Evolutionary conservation across 768 basidiomycete genomes (phyloP), one percentile per base, ranked within the genome.

Genomic region (Mycena polygramma): DNA sequence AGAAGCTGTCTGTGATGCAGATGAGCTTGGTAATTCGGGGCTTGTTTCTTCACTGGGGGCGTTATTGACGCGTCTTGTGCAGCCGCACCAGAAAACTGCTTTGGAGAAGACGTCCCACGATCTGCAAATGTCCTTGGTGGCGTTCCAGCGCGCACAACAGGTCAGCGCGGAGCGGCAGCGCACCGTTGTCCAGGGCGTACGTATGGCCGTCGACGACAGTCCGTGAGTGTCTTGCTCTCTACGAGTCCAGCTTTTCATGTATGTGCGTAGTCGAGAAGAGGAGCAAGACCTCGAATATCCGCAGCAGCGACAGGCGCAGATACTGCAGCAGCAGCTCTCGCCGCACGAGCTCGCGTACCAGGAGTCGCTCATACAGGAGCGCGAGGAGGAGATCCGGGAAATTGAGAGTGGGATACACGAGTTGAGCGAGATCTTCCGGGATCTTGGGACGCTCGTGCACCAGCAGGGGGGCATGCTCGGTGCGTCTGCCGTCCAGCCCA

Each of bases 401-500:
- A 99, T 99, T 60, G 98, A 99, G 81, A 91, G 90, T 8, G 97
- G 98, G 10, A 98, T 99, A 64, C 95, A 97, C 76, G 97, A 99
- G 80, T 82, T 99, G 54, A 89, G 94, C 35, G 95, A 98, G 81
- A 98, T 99, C 77, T 99, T 99, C 86, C 90, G 94, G 58, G 97
- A 99, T 81, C 83, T 99, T 54, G 97, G 97, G 52, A 97, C 96
- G 19, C 86, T 99, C 54, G 97, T 99, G 2, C 90, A 91, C 68
- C 95, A 98, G 78, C 98, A 99, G 79, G 97, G 97, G 15, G 89
- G 90, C 59, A 95, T 99, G 94, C 83, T 99, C 61, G 97, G 97
- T 97, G 73, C 60, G 92, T 83, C 24, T 51, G 15, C 45, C 37
- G 46, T 51, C 14, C 39, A 26, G 39, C 20, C n/a, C n/a, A n/a